Base-by-base conservation (phyloP, 768 basidiomycete species). In the Tephrocybe sp. region DNA sequence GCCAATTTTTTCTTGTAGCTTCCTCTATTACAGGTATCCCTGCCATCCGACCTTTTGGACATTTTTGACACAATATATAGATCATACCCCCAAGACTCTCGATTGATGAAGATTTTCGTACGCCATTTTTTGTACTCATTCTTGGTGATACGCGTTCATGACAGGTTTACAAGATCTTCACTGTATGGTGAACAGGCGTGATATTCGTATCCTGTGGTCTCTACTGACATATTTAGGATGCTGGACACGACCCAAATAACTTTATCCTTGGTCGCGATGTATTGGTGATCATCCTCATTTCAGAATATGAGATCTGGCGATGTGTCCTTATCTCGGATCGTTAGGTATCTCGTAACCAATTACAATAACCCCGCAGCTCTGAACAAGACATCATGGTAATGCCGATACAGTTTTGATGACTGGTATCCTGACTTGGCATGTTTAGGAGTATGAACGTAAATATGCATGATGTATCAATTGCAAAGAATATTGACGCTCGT, bases 331-430 rank as follows among this genome's bases (percentile, higher is more conserved):
- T n/a, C 30, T 19, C 32, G 40, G 19, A 13, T 30, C 22, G 15
- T 3, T 40, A 80, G 78, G 68, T 77, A 76, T 56, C 65, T 81
- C 36, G 62, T 81, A 24, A 61, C 69, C 25, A 77, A 78, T 47
- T 79, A 69, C 58, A 56, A 64, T 24, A 70, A 76, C 37, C 56
- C 63, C 13, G 54, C 55, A 1, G 71, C 69, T n/a, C 59, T 80
- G 26, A 35, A 49, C 18, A 64, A 63, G 15, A 68, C 69, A 19
- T 69, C 66, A 40, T 78, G 78, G 79, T 78, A 44, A 39, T 26
- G 9, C 32, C 40, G 28, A 13, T 7, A 13, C 15, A 4, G 8
- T n/a, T 24, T 43, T 16, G 27, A 37, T 4, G 37, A 22, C 31
- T 26, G 6, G 27, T n/a, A 24, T 25, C 11, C 9, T 22, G 22